phyloP scores from a whole-genome alignment of 2,329 filamentous ascomycete species.

The Pseudopithomyces maydicus region DNA sequence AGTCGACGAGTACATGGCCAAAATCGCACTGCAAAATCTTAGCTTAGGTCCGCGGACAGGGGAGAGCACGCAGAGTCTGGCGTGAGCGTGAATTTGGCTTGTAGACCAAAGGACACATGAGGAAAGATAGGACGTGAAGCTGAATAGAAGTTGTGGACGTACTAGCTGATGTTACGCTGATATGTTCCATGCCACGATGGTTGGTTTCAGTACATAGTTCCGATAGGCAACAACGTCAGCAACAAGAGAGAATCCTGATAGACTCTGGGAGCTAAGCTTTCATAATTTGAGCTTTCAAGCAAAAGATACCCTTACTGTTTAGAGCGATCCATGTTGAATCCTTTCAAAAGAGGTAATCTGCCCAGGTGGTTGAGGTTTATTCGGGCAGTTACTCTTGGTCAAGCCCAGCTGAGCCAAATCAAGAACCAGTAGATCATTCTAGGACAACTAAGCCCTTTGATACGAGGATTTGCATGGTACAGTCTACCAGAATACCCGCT shows the following conservation, averaged over 20 bases:
- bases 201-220: too few species aligned
- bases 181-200: too few species aligned
- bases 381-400: not conserved
- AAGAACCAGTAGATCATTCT: not conserved
- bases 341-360: too few species aligned
- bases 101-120: conserved; percentile 8
- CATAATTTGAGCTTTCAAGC: too few species aligned
- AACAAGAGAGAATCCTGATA: too few species aligned
- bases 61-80: not conserved
- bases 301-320: too few species aligned
- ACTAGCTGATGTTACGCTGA: too few species aligned
- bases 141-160: not conserved
- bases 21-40: conserved; percentile 26
- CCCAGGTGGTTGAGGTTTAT: too few species aligned
- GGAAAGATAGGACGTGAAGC: not conserved
- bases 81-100: conserved; percentile 12
- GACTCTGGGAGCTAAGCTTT: too few species aligned
- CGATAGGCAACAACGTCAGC: too few species aligned
- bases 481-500: not conserved
- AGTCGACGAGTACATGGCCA: conserved; percentile 37
- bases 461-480: not conserved
- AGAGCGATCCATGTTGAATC: too few species aligned
- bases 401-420: not conserved
- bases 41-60: not conserved
- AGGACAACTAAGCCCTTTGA: not conserved